Conservation (phyloP, 352 stramenopile genomes). For the Pythium sukuiense region DNA sequence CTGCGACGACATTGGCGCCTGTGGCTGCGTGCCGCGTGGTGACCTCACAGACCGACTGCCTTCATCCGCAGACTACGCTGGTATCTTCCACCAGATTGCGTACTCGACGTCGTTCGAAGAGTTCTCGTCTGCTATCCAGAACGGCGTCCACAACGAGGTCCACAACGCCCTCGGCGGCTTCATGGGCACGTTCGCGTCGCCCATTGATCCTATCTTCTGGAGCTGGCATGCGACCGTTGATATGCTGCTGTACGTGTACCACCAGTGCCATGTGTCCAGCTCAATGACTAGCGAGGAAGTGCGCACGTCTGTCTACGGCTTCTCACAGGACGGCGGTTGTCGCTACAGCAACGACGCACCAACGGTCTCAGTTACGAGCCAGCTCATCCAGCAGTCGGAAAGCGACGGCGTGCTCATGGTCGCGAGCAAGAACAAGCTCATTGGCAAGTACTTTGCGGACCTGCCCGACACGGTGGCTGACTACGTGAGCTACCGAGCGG, state of each 20-base stretch:
- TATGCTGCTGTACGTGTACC: slow-evolving; percentile 59
- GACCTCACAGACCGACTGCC: slow-evolving; percentile 39
- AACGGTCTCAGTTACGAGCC: slow-evolving; percentile 32
- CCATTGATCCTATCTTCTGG: slow-evolving; percentile 65
- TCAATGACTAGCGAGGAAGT: slow-evolving; percentile 43
- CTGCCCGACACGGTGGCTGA: slow-evolving; percentile 19
- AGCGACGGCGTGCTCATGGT: slow-evolving; percentile 2
- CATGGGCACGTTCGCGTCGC: slow-evolving; percentile 53
- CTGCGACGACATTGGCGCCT: slow-evolving; percentile 41
- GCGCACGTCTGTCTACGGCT: slow-evolving; percentile 21
- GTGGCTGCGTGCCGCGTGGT: slow-evolving; percentile 50
- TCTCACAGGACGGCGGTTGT: background rate
- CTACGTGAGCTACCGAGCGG: slow-evolving; percentile 17
- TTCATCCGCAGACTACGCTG: slow-evolving; percentile 36
- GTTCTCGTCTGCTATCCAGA: slow-evolving; percentile 45
- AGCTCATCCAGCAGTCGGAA: slow-evolving; percentile 10
- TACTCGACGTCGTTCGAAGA: slow-evolving; percentile 44
- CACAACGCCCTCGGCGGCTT: slow-evolving; percentile 45
- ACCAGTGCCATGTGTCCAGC: slow-evolving; percentile 59
- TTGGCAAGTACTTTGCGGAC: slow-evolving; percentile 24
- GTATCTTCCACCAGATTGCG: slow-evolving; percentile 44
- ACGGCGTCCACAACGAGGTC: slow-evolving; percentile 55
- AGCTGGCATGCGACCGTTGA: slow-evolving; percentile 70
- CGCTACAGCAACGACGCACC: slow-evolving; percentile 2
- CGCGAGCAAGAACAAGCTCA: slow-evolving; percentile 12